These are phyloP conservation scores for Calonectria multiphialidica DNA, from an alignment of 2,329 filamentous ascomycete species.

Conservation along the genomic window DNA sequence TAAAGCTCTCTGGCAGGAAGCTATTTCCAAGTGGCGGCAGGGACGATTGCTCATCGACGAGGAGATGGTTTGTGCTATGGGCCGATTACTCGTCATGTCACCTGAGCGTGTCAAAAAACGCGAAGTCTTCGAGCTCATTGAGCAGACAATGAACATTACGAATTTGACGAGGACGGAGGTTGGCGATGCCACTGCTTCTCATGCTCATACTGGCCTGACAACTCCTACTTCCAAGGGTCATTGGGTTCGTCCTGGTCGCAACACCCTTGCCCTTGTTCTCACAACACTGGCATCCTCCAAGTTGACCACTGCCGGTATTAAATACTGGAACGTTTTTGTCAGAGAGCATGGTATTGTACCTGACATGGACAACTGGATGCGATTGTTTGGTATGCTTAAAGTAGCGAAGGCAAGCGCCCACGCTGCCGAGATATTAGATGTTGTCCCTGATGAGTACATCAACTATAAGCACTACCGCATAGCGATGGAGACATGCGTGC, in stretches of 20 bases:
- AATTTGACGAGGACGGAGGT: slow-evolving; percentile 55
- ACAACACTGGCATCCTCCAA: slow-evolving; percentile 71
- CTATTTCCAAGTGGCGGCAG: slow-evolving; percentile 80
- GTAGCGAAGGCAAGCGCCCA: slow-evolving; percentile 74
- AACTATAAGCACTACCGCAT: slow-evolving; percentile 72
- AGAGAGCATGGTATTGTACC: slow-evolving; percentile 72
- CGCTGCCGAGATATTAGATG: slow-evolving; percentile 68
- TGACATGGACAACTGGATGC: slow-evolving; percentile 77
- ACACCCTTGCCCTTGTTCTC: slow-evolving; percentile 77
- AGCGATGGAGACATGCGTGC: slow-evolving; percentile 79
- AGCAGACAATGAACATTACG: slow-evolving; percentile 84
- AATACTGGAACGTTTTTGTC: slow-evolving; percentile 85
- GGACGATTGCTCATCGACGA: slow-evolving; percentile 82
- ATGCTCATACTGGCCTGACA: slow-evolving; percentile 1
- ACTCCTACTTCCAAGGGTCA: slow-evolving; percentile 32
- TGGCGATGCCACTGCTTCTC: slow-evolving; percentile 16
- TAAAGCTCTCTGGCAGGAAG: slow-evolving; percentile 83
- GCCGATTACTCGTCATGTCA: slow-evolving; percentile 77
- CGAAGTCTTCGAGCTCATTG: slow-evolving; percentile 80
- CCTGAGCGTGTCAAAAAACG: slow-evolving; percentile 71
- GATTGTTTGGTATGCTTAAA: slow-evolving; percentile 76
- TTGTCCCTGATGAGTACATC: slow-evolving; percentile 61
- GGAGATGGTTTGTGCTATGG: slow-evolving; percentile 84
- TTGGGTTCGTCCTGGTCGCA: slow-evolving; percentile 62
- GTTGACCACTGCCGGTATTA: slow-evolving; percentile 70